These are phyloP conservation scores for Gillenia trifoliata DNA, from an alignment of 306 rosid species.

Conservation along the genomic window DNA sequence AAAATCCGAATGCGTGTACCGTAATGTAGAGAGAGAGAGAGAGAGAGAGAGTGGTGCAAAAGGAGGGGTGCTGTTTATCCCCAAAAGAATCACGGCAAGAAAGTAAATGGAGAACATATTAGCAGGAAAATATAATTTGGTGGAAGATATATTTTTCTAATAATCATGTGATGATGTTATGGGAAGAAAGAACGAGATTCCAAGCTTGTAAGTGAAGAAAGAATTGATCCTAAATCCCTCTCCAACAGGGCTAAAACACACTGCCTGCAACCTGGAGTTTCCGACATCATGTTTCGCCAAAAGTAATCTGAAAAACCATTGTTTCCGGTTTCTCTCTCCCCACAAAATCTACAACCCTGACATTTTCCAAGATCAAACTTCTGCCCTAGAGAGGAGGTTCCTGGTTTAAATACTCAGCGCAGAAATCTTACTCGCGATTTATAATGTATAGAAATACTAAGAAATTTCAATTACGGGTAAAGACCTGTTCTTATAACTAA, in stretches of 20 bases:
- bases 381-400: neutral
- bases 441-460: neutral
- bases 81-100: slow-evolving; percentile 8
- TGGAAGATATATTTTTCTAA: slow-evolving; percentile 8
- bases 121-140: neutral
- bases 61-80: neutral
- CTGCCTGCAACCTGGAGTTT: neutral
- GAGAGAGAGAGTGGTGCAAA: slow-evolving; percentile 3
- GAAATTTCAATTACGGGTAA: too few species aligned
- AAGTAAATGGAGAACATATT: slow-evolving; percentile 23
- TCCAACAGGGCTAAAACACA: slow-evolving; percentile 8
- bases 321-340: neutral
- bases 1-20: slow-evolving; percentile 90
- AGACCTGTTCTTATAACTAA: neutral
- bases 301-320: neutral
- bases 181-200: slow-evolving; percentile 53
- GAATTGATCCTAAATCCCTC: slow-evolving; percentile 34
- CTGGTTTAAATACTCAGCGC: neutral
- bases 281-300: too few species aligned
- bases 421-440: neutral
- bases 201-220: slow-evolving; percentile 37
- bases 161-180: slow-evolving; percentile 21
- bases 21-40: slow-evolving; percentile 34
- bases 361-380: neutral
- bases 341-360: neutral